phyloP scores from a whole-genome alignment of 75 land plant genomes.

The Pinus albicaulis region DNA sequence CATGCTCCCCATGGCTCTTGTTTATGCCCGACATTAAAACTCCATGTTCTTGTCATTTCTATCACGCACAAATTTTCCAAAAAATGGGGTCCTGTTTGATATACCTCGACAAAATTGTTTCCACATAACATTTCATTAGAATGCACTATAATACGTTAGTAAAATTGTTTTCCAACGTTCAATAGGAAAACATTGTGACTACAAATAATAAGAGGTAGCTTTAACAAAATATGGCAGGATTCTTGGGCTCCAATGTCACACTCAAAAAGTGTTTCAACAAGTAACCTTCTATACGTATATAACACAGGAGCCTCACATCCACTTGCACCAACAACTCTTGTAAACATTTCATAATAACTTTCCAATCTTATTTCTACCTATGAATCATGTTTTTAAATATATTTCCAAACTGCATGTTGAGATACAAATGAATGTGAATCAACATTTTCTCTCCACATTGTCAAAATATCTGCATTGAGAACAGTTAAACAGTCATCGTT shows the following conservation, averaged over 20 bases:
- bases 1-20: background rate
- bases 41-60: background rate
- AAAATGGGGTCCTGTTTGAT: no score
- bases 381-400: background rate
- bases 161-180: background rate
- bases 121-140: no score
- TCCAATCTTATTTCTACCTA: background rate
- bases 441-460: background rate
- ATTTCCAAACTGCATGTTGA: background rate
- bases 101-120: no score
- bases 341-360: background rate
- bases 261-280: background rate
- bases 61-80: background rate
- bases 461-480: background rate
- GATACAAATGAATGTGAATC: background rate
- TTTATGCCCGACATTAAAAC: background rate
- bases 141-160: no score
- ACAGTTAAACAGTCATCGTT: background rate
- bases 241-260: background rate
- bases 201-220: background rate
- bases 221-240: background rate
- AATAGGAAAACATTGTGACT: no score
- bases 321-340: background rate
- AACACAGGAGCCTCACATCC: background rate
- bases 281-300: background rate